phyloP scores from a whole-genome alignment of 176 grass and related monocot genomes.

The Raddia distichophylla region DNA sequence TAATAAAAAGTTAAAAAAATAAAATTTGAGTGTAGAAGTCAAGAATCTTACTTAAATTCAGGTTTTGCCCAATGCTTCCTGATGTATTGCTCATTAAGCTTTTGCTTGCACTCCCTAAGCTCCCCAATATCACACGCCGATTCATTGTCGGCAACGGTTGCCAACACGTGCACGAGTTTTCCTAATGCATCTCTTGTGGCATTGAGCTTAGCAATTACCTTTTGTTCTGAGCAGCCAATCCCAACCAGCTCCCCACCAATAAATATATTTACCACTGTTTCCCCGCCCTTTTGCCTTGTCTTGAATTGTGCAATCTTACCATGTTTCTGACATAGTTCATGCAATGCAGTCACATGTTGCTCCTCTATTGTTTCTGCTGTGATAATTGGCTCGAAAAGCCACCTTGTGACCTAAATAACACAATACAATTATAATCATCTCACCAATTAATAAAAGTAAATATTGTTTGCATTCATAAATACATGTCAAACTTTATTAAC shows the following conservation, averaged over 20 bases:
- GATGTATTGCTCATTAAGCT: slow-evolving; percentile 64
- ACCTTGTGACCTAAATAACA: slow-evolving; percentile 58
- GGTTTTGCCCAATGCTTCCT: slow-evolving; percentile 64
- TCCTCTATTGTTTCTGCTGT: slow-evolving; percentile 73
- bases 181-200: slow-evolving; percentile 70
- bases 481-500: neutral
- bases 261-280: slow-evolving; percentile 59
- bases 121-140: slow-evolving; percentile 41
- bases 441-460: neutral
- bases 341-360: slow-evolving; percentile 71
- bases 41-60: slow-evolving; percentile 68
- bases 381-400: slow-evolving; percentile 73
- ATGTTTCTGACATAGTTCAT: slow-evolving; percentile 73
- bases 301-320: slow-evolving; percentile 62
- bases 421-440: too few relatives aligned
- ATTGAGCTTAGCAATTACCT: slow-evolving; percentile 82
- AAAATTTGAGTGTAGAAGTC: slow-evolving; percentile 19
- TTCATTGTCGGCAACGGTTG: neutral
- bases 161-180: slow-evolving; percentile 48
- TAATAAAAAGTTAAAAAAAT: neutral
- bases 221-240: slow-evolving; percentile 68
- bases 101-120: slow-evolving; percentile 69
- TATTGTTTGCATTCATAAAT: neutral
- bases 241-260: slow-evolving; percentile 59
- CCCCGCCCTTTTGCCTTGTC: slow-evolving; percentile 55